These are phyloP conservation scores for Leishmania turanica DNA, from an alignment of 208 protist genomes.

Conservation along the genomic window DNA sequence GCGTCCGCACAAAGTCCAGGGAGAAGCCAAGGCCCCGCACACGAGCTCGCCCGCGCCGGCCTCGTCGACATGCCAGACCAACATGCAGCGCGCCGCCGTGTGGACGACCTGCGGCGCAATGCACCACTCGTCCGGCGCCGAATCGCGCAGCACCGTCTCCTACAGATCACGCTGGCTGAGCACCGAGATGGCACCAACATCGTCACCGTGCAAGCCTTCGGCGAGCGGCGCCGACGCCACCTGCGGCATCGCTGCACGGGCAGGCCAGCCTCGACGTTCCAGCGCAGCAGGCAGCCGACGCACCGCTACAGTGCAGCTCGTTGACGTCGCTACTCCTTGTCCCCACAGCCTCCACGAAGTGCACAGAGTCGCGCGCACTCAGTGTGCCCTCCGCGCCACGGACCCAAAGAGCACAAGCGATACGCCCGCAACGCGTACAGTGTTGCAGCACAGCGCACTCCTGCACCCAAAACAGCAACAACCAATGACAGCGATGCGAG, in stretches of 20 bases:
- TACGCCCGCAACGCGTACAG: too few species aligned
- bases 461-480: too few species aligned
- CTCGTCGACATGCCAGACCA: background rate
- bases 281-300: background rate
- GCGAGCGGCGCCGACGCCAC: too few species aligned
- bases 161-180: background rate
- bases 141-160: background rate
- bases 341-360: background rate
- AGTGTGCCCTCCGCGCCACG: too few species aligned
- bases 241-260: too few species aligned
- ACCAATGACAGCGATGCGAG: background rate
- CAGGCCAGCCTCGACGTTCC: too few species aligned
- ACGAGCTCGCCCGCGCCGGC: too few species aligned
- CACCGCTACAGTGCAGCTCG: background rate
- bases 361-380: background rate
- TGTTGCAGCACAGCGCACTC: background rate
- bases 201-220: background rate
- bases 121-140: too few species aligned
- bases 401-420: fast-evolving
- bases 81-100: background rate
- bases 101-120: background rate
- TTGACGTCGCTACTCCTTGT: background rate
- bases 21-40: background rate
- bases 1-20: background rate
- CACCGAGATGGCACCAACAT: background rate